Conservation (phyloP, 1,284 basidiomycete species). For the Papiliotrema flavescens region DNA sequence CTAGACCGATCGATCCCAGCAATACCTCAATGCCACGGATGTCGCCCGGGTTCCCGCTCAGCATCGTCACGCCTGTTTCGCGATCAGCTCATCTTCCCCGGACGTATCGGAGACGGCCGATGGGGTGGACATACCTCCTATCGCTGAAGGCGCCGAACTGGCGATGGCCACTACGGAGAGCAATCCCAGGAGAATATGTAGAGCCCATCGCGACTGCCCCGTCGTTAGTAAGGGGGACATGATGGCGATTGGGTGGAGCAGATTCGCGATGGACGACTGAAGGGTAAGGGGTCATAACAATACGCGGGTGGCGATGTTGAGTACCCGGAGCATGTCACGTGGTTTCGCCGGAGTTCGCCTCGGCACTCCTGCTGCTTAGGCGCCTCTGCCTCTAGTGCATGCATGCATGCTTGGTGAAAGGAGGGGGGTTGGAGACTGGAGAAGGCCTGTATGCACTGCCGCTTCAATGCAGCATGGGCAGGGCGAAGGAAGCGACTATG, state of each 20-base stretch:
- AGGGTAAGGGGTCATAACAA: too few species aligned
- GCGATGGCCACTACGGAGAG: slow-evolving; percentile 16
- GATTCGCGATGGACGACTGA: too few species aligned
- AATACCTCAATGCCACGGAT: slow-evolving; percentile 24
- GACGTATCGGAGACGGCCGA: neutral
- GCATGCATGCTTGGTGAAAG: too few species aligned
- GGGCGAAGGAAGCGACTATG: too few species aligned
- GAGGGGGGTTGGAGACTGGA: too few species aligned
- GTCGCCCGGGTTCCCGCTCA: slow-evolving; percentile 22
- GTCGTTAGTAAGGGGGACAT: slow-evolving; percentile 15
- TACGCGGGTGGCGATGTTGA: too few species aligned
- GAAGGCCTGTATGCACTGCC: too few species aligned
- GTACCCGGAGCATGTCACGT: too few species aligned
- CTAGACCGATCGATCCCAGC: slow-evolving; percentile 20
- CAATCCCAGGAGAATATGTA: slow-evolving; percentile 14
- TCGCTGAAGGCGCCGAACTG: slow-evolving; percentile 17
- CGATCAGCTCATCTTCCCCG: neutral
- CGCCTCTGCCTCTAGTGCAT: too few species aligned
- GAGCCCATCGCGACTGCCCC: slow-evolving; percentile 23
- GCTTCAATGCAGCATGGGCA: too few species aligned
- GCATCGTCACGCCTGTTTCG: slow-evolving; percentile 19
- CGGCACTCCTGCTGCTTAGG: too few species aligned
- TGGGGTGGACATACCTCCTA: slow-evolving; percentile 15
- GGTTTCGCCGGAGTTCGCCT: too few species aligned
- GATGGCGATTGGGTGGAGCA: neutral